Evolutionary conservation across 116 monocot genomes (phyloP).

Genomic region (Phalaenopsis hybrid): DNA sequence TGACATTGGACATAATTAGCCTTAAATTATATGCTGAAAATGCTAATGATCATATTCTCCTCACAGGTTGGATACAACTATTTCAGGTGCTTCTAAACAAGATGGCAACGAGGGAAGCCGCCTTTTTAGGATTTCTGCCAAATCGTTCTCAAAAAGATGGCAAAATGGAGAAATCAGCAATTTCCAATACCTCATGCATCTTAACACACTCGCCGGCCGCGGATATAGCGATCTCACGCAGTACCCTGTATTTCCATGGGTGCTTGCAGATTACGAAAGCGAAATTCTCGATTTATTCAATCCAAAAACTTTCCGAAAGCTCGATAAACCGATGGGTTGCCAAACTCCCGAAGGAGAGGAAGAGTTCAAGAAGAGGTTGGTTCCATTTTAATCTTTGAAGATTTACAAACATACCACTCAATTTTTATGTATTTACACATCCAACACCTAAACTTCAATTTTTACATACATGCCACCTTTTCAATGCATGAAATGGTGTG

Average conservation of each 20-base stretch:
- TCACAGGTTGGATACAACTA: conserved; percentile 88
- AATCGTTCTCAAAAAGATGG: conserved; percentile 98
- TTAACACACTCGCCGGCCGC: conserved; percentile 97
- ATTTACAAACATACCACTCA: too few relatives aligned
- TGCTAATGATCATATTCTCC: not conserved
- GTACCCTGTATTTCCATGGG: conserved; percentile 99
- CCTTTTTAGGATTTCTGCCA: conserved; percentile 80
- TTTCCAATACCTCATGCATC: conserved; percentile 99
- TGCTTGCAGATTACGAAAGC: conserved; percentile 93
- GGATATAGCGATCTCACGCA: conserved; percentile 99
- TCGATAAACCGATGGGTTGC: conserved; percentile 99
- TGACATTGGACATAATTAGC: not conserved
- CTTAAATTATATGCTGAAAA: not conserved
- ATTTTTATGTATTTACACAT: too few relatives aligned
- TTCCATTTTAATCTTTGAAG: not conserved
- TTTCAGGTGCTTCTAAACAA: conserved; percentile 89
- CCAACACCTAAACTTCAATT: too few relatives aligned
- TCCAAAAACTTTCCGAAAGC: conserved; percentile 79
- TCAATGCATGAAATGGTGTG: too few relatives aligned
- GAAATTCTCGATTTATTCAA: conserved; percentile 68
- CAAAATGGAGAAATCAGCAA: conserved; percentile 99
- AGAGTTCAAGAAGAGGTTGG: conserved; percentile 91
- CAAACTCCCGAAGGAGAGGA: conserved; percentile 92
- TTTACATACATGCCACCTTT: too few relatives aligned
- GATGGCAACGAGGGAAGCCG: conserved; percentile 86